Evolutionary conservation across 2,329 filamentous ascomycete species (phyloP).

Genomic region (Aureobasidium sp.): DNA sequence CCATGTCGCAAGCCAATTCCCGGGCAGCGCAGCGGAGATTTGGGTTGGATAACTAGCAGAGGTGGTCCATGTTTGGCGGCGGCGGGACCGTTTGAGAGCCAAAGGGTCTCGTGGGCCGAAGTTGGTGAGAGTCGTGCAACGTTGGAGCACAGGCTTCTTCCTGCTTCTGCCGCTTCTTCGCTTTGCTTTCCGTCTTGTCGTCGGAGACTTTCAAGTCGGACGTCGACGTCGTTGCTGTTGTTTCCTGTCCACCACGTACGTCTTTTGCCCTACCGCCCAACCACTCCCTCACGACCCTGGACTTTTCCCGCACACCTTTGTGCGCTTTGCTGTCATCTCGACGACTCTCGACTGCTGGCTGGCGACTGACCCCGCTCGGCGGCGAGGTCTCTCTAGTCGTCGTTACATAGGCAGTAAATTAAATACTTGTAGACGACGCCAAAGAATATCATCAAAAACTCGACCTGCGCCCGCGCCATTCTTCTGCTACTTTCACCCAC

Average conservation of each 20-base stretch:
- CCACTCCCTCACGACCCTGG: background rate
- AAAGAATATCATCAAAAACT: constrained; percentile 1
- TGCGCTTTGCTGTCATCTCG: background rate
- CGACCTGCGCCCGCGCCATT: background rate
- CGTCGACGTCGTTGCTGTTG: constrained; percentile 3
- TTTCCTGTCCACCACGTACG: background rate
- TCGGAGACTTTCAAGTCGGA: constrained; percentile 11
- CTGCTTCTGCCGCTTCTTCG: constrained; percentile 9
- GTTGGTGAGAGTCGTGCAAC: constrained; percentile 8
- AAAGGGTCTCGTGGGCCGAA: constrained; percentile 8
- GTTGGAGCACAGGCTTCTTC: constrained; percentile 9
- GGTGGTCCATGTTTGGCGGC: constrained; percentile 9
- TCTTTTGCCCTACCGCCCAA: background rate
- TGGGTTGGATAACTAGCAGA: background rate
- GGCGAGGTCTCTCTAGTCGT: constrained; percentile 3
- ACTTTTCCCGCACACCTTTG: background rate
- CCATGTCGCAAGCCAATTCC: constrained; percentile 5
- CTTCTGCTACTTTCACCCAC: background rate
- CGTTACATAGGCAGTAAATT: constrained; percentile 8
- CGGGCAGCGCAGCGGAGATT: constrained; percentile 11
- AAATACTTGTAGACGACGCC: constrained; percentile 6
- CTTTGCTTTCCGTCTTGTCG: constrained; percentile 6
- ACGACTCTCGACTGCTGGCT: constrained; percentile 4
- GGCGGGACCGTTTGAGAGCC: constrained; percentile 9
- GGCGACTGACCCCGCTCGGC: constrained; percentile 2